These are phyloP conservation scores for Scytalidium sp. DNA, from an alignment of 2,329 filamentous ascomycete genomes.

Conservation along the genomic window DNA sequence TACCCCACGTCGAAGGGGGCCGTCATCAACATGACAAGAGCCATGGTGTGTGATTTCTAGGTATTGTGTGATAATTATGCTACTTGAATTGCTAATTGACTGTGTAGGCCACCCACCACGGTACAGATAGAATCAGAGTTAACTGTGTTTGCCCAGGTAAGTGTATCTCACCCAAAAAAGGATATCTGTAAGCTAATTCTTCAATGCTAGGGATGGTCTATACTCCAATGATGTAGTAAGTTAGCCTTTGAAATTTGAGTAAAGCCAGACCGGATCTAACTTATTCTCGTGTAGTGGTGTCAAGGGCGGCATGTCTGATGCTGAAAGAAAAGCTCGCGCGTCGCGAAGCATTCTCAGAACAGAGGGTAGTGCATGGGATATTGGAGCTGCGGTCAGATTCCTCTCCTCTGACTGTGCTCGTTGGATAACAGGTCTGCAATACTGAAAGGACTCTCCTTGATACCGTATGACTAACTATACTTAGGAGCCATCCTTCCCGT, in stretches of 20 bases:
- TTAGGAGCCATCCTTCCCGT: slow-evolving; percentile 43
- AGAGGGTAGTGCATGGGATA: slow-evolving; percentile 52
- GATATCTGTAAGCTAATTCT: background rate
- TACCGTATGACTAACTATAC: too few relatives aligned
- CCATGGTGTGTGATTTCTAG: too few relatives aligned
- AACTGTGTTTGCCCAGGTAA: slow-evolving; percentile 54
- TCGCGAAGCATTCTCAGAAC: slow-evolving; percentile 49
- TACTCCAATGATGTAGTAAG: slow-evolving; percentile 41
- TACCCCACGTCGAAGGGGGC: slow-evolving; percentile 46
- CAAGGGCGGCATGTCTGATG: slow-evolving; percentile 30
- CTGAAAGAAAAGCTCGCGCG: slow-evolving; percentile 33
- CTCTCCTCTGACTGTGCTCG: slow-evolving; percentile 48
- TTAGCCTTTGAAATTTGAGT: too few relatives aligned
- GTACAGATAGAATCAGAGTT: slow-evolving; percentile 44
- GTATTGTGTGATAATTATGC: too few relatives aligned
- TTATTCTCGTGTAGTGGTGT: too few relatives aligned
- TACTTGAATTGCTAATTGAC: too few relatives aligned
- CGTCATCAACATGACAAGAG: slow-evolving; percentile 51
- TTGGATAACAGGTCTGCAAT: slow-evolving; percentile 52
- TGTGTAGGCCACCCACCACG: slow-evolving; percentile 50
- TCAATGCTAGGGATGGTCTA: slow-evolving; percentile 36
- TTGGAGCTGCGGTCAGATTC: slow-evolving; percentile 46
- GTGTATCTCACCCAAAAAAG: slow-evolving; percentile 26
- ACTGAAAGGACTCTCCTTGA: too few relatives aligned
- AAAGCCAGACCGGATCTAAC: too few relatives aligned